Evolutionary conservation across 208 protist genomes (phyloP).

Genomic region (Acanthamoeba healyi): DNA sequence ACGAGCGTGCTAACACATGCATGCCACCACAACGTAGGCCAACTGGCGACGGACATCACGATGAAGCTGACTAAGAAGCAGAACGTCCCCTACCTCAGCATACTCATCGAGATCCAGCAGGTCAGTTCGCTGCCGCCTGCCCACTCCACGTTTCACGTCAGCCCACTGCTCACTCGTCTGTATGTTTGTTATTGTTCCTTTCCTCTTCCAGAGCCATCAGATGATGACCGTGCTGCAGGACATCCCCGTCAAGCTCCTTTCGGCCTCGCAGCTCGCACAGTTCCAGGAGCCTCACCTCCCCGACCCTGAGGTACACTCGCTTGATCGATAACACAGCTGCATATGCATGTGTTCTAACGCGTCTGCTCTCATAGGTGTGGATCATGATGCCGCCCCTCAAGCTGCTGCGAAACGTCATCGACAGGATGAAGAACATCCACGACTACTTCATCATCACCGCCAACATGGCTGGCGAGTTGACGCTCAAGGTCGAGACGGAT

Average conservation of each 20-base stretch:
- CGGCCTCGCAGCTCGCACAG: conserved; percentile 60
- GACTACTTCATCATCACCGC: conserved; percentile 78
- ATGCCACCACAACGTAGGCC: background rate
- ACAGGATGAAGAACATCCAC: conserved; percentile 84
- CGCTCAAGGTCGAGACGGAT: conserved; percentile 78
- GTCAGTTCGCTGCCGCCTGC: too few species aligned
- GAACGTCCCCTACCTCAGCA: conserved; percentile 67
- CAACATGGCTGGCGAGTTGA: conserved; percentile 80
- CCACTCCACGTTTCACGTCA: too few species aligned
- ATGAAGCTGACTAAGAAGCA: conserved; percentile 79
- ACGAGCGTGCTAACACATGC: too few species aligned
- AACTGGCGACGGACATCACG: conserved; percentile 55
- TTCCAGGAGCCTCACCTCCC: conserved; percentile 78
- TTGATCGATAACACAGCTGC: background rate
- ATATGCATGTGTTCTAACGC: background rate
- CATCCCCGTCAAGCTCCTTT: conserved; percentile 79
- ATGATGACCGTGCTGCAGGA: conserved; percentile 78
- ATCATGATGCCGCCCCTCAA: conserved; percentile 83
- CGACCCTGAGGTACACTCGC: conserved; percentile 54
- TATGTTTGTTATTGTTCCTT: background rate
- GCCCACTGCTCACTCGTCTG: background rate
- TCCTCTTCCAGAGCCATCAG: background rate
- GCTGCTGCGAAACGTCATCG: conserved; percentile 78
- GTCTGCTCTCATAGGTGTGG: conserved; percentile 61
- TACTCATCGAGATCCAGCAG: conserved; percentile 73